A percentile compares a stretch with the other conserved stretches of the same genome.
These are phyloP conservation scores for Uronychia binucleata DNA, from an alignment of 73 alveolate genomes.

Conservation along the genomic window DNA sequence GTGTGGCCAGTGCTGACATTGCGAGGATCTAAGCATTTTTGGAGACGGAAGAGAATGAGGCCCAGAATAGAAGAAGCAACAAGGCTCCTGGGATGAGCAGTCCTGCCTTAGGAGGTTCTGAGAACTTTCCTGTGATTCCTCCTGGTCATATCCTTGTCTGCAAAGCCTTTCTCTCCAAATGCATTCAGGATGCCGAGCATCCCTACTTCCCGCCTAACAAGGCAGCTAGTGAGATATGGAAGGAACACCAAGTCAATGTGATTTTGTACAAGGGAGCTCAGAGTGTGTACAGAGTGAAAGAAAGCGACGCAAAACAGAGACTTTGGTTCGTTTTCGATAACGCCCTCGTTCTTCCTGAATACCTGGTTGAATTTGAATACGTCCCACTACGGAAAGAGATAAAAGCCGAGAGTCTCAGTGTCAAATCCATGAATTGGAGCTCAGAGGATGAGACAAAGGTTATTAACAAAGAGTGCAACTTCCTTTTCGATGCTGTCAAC, in stretches of 20 bases:
- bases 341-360: slow-evolving; percentile 87
- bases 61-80: slow-evolving; percentile 30
- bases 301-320: slow-evolving; percentile 70
- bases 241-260: slow-evolving; percentile 59
- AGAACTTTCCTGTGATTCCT: slow-evolving; percentile 54
- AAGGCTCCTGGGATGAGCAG: slow-evolving; percentile 51
- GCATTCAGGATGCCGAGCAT: slow-evolving; percentile 61
- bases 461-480: slow-evolving; percentile 34
- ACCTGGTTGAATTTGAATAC: slow-evolving; percentile 88
- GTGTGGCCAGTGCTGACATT: slow-evolving; percentile 81
- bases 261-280: slow-evolving; percentile 43
- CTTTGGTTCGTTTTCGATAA: slow-evolving; percentile 88
- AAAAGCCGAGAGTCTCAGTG: neutral
- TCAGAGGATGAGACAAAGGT: slow-evolving; percentile 3
- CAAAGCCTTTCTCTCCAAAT: slow-evolving; percentile 76
- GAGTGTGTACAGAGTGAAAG: slow-evolving; percentile 75
- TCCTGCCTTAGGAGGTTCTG: slow-evolving; percentile 32
- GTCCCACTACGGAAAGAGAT: neutral
- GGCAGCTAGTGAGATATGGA: slow-evolving; percentile 71
- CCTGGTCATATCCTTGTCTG: slow-evolving; percentile 84
- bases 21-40: slow-evolving; percentile 63
- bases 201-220: slow-evolving; percentile 64
- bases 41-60: slow-evolving; percentile 55
- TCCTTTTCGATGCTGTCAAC: slow-evolving; percentile 27
- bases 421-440: slow-evolving; percentile 1